Evolutionary conservation across 805 yeast genomes (phyloP).

Genomic region (Maudiozyma turicensis): DNA sequence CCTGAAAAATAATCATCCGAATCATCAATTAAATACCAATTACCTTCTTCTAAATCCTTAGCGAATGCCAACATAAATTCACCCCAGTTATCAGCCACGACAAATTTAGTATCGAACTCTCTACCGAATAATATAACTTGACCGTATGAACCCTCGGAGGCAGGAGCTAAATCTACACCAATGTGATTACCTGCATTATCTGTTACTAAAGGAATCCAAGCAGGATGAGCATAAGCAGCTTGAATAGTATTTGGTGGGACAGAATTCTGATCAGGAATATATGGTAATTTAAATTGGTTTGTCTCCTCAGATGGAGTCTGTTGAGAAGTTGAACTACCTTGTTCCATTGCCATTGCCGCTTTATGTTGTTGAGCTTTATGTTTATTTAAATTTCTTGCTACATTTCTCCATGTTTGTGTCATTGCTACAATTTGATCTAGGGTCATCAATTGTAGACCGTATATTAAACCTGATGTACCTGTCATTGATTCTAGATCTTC

Average conservation of each 20-base stretch:
- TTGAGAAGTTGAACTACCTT: conserved; percentile 3
- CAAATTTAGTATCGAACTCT: conserved; percentile 84
- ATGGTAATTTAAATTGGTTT: conserved; percentile 32
- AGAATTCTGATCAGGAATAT: conserved; percentile 48
- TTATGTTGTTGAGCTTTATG: conserved; percentile 2
- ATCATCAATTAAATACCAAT: conserved; percentile 59
- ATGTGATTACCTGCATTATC: conserved; percentile 88
- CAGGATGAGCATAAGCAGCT: conserved; percentile 73
- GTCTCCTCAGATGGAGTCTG: neutral
- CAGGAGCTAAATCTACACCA: conserved; percentile 82
- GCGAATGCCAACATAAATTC: conserved; percentile 76
- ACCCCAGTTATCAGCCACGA: conserved; percentile 81
- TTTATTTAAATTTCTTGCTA: conserved; percentile 38
- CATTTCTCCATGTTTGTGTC: conserved; percentile 78
- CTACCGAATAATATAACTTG: conserved; percentile 91
- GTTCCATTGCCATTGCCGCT: neutral
- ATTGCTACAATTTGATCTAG: conserved; percentile 72
- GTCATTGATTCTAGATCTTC: conserved; percentile 63
- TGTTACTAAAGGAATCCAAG: conserved; percentile 86
- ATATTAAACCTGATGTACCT: conserved; percentile 62
- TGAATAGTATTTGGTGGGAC: conserved; percentile 71
- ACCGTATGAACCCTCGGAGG: conserved; percentile 70
- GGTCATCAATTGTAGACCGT: conserved; percentile 71
- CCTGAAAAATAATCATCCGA: conserved; percentile 60
- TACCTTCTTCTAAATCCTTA: conserved; percentile 79